Evolutionary conservation across 768 basidiomycete species (phyloP), one percentile per base, ranked within the genome.

Genomic region (Boletus subcaerulescens): DNA sequence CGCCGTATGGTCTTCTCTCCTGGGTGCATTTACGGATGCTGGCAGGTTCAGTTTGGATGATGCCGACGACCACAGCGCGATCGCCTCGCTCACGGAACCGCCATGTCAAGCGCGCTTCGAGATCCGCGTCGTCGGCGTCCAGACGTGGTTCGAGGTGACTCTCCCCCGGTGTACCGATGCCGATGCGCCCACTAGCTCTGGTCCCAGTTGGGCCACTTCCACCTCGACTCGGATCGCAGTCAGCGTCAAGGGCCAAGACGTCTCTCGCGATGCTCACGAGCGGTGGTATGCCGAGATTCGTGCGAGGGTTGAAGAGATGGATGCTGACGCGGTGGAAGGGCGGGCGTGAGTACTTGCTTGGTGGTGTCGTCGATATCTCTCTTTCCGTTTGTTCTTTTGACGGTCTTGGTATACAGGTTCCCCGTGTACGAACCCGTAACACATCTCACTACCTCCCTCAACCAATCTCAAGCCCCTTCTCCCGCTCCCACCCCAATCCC

Each of bases 351-450:
- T 36, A 5, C 33, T 20, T 29, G 29, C 8, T 29, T 29, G 29
- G 7, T 3, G 24, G 24, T n/a, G 24, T 43, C 42, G 5, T 43
- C 24, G 14, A 36, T 17, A 29, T 29, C 29, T 29, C 29, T 10
- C 29, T 29, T 15, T 15, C 14, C 35, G 35, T 36, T 36, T 38
- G 44, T 31, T 26, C 13, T 20, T 20, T 18, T 55, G 54, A 55
- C 43, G 14, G 11, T 24, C n/a, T 45, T 17, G 6, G 26, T 12
- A 13, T 36, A 36, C 2, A 90, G 87, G 56, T 87, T 80, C 65
- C 83, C 82, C 0, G 63, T 80, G 15, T 89, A 83, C 63, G 77
- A 87, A 61, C 64, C 88, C 11, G 55, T 89, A 2, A 81, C 80
- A 0, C 65, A 77, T 0, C 77, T 85, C 60, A 76, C 86, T 22